Conservation (phyloP, 1,284 basidiomycete species). For the Fereydounia khargensis region DNA sequence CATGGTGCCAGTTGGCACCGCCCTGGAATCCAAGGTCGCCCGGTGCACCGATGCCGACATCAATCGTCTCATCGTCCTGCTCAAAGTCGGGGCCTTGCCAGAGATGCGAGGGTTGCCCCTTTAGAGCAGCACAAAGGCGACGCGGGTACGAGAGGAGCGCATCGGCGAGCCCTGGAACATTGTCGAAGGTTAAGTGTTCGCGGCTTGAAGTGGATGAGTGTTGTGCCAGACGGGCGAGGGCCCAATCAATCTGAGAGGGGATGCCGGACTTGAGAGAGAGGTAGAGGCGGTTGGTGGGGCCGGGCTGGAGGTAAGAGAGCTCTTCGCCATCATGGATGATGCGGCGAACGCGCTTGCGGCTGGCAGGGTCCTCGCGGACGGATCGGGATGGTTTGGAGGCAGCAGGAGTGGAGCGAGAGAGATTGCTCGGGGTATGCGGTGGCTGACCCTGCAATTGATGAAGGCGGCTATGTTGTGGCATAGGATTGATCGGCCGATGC, state of each 20-base stretch:
- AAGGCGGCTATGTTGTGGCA: not conserved
- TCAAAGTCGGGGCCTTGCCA: slow-evolving; percentile 45
- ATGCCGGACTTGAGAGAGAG: slow-evolving; percentile 51
- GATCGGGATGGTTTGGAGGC: not conserved
- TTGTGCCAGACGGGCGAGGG: slow-evolving; percentile 36
- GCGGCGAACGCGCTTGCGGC: slow-evolving; percentile 15
- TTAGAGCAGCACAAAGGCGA: slow-evolving; percentile 33
- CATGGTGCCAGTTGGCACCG: slow-evolving; percentile 1
- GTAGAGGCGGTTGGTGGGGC: slow-evolving; percentile 46
- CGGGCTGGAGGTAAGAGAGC: slow-evolving; percentile 32
- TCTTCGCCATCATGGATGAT: slow-evolving; percentile 23
- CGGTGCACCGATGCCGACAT: slow-evolving; percentile 38
- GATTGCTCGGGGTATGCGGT: not conserved
- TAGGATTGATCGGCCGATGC: not conserved
- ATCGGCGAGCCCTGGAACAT: slow-evolving; percentile 43
- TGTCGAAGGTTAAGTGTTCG: slow-evolving; percentile 23
- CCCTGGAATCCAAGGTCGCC: slow-evolving; percentile 27
- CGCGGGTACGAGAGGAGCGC: slow-evolving; percentile 35
- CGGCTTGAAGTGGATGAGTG: slow-evolving; percentile 12
- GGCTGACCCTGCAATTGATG: not conserved
- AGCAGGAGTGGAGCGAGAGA: not conserved
- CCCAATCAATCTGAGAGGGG: slow-evolving; percentile 52
- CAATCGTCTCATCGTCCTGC: slow-evolving; percentile 17
- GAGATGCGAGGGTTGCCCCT: slow-evolving; percentile 13
- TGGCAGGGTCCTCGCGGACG: not conserved